Evolutionary conservation across 495 filamentous ascomycete genomes (phyloP), one percentile per base, ranked within the genome.

Genomic region (Aspergillus funiculosus): DNA sequence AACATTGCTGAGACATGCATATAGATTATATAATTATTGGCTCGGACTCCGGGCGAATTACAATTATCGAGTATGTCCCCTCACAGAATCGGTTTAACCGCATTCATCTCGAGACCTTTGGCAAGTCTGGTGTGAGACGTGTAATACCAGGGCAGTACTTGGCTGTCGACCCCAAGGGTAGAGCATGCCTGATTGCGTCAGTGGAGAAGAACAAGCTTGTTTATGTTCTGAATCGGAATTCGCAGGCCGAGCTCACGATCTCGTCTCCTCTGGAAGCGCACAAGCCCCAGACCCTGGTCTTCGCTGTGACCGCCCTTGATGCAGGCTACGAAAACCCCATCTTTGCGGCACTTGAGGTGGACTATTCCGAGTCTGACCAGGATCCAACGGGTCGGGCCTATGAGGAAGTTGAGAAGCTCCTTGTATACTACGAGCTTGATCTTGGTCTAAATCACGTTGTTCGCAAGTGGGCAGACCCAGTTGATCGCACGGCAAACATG

Each of bases 141-240:
- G 91, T 96, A 11, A 78, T 99, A 50, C 94, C 94, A 2, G 94
- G 94, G 10, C 88, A 99, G 60, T 97, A 92, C 59, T 75, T 99
- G 14, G 92, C 89, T 2, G 84, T 85, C 6, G 94, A 99, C 62
- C 94, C 94, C 6, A 94, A 94, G 62, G 94, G 94, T 28, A 78
- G 94, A 64, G 94, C 94, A 26, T 95, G 89, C 63, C 74, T 99
- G 53, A 88, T 96, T 38, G 87, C 94, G 5, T 88, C 89, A 6
- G 75, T 92, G 46, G 94, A 99, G 67, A 99, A 99, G 79, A 97
- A 97, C 68, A 97, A 97, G 70, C 85, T 99, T 54, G 94, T 97
- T 59, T 99, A 97, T 66, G 91, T 97, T 58, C 75, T 99, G 43
- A 96, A 96, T 69, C 85, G 94, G 28, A 94, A 95, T 67, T 78